phyloP scores from a whole-genome alignment of 1,284 basidiomycete genomes.

The Ustilago lituana region DNA sequence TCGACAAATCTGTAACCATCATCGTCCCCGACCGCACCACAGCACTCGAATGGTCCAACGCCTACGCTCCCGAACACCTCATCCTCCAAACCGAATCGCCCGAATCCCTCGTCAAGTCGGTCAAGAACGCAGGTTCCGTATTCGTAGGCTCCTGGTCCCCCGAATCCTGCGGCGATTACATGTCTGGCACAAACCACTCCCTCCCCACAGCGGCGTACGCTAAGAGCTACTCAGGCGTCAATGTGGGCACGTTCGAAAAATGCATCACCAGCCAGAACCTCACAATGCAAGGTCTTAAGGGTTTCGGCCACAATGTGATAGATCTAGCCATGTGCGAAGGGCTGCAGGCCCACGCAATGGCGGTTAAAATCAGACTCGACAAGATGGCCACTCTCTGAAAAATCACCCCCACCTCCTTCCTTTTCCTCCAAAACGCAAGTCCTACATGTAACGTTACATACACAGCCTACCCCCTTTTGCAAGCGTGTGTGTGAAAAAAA shows the following conservation, averaged over 20 bases:
- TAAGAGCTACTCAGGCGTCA: conserved; percentile 96
- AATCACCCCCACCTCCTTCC: no score
- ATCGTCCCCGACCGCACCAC: conserved; percentile 76
- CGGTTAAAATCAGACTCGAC: conserved; percentile 67
- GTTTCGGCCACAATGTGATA: conserved; percentile 86
- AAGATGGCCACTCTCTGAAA: conserved; percentile 3
- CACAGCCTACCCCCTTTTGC: no score
- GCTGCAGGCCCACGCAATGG: conserved; percentile 85
- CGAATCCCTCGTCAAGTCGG: conserved; percentile 56
- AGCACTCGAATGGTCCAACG: conserved; percentile 89
- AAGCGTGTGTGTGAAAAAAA: no score
- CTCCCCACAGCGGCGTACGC: conserved; percentile 79
- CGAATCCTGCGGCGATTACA: conserved; percentile 98
- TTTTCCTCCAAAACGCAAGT: no score
- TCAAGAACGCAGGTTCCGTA: conserved; percentile 78
- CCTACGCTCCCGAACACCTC: conserved; percentile 83
- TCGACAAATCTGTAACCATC: conserved; percentile 91
- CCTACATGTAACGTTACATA: no score
- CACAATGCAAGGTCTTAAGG: conserved; percentile 79
- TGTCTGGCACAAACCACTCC: conserved; percentile 98
- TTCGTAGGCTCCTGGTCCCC: conserved; percentile 80
- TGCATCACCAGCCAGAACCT: conserved; percentile 97
- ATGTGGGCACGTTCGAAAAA: conserved; percentile 97
- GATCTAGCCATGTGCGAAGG: conserved; percentile 94
- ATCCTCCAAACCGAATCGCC: conserved; percentile 59